Evolutionary conservation across 2,329 filamentous ascomycete genomes (phyloP).

Genomic region (Boeremia exigua): DNA sequence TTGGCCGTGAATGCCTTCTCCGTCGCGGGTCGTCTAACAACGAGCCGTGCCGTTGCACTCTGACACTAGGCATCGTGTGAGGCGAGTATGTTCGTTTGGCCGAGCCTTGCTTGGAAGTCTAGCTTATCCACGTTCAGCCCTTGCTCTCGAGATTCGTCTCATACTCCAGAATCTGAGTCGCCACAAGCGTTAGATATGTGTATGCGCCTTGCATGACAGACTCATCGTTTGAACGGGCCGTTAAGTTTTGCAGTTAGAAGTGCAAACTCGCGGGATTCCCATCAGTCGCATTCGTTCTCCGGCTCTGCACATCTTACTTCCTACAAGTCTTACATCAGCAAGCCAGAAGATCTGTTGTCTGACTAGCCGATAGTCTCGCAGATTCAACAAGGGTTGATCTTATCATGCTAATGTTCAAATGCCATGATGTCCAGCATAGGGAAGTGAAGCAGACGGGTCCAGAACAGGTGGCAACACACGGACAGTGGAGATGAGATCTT

Average conservation of each 20-base stretch:
- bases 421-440: background rate
- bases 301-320: background rate
- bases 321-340: too few species aligned
- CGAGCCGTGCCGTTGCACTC: conserved; percentile 13
- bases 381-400: background rate
- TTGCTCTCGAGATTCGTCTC: background rate
- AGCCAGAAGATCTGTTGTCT: background rate
- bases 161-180: background rate
- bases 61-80: background rate
- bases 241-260: background rate
- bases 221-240: background rate
- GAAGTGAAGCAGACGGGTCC: background rate
- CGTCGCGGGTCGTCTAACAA: background rate
- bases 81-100: background rate
- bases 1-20: background rate
- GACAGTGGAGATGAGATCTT: conserved; percentile 10
- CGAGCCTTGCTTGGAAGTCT: background rate
- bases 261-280: background rate
- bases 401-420: background rate
- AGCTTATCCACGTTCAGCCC: background rate
- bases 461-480: conserved; percentile 1
- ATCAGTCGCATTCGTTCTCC: background rate
- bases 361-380: background rate
- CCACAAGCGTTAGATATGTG: background rate
- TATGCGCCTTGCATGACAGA: background rate